These are phyloP conservation scores for Penicillium lagena DNA, from an alignment of 495 filamentous ascomycete genomes.

Conservation along the genomic window DNA sequence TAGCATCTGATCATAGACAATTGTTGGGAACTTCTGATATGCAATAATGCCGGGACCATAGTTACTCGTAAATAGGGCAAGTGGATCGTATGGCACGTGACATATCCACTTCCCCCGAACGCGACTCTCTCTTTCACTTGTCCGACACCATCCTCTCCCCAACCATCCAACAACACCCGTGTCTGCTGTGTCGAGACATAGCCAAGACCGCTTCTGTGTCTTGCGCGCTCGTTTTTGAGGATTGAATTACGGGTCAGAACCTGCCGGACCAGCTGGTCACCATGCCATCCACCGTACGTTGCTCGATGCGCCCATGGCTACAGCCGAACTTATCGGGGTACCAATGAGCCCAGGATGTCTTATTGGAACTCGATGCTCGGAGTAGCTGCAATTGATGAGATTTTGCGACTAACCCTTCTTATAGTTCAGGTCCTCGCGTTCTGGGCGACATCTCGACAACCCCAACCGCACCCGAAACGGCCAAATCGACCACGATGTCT, in stretches of 20 bases:
- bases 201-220: no score
- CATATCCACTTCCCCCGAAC: no score
- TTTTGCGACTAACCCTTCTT: conserved; percentile 1
- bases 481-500: conserved; percentile 87
- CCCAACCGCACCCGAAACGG: conserved; percentile 67
- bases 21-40: no score
- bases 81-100: no score
- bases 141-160: no score
- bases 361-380: neutral
- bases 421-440: conserved; percentile 42
- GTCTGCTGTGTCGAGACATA: no score
- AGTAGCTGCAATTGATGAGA: neutral
- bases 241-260: neutral
- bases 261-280: conserved; percentile 6
- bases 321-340: neutral
- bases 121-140: no score
- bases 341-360: neutral
- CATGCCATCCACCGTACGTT: conserved; percentile 42
- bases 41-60: no score
- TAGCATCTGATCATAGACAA: no score
- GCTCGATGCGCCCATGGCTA: conserved; percentile 5
- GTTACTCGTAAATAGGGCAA: no score
- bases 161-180: no score
- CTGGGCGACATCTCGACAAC: conserved; percentile 39
- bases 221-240: no score